Percentiles rank a stretch among this genome's conserved stretches.
These are phyloP conservation scores for Coleophoma eucalyptorum DNA, from an alignment of 2,329 filamentous ascomycete genomes.

Conservation along the genomic window DNA sequence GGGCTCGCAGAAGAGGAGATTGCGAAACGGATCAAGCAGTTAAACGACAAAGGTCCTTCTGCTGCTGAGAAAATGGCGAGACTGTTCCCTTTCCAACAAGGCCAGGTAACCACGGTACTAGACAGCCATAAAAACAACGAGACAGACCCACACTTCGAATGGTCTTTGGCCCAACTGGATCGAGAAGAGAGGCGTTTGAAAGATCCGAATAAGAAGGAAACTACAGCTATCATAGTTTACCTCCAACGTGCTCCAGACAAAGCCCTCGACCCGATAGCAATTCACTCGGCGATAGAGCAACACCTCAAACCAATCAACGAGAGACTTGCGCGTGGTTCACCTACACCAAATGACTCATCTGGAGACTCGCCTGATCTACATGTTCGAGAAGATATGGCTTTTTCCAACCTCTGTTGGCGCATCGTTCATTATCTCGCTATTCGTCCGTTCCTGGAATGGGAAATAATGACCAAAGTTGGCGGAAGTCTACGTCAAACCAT, in stretches of 20 bases:
- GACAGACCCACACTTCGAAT: slow-evolving; percentile 19
- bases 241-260: slow-evolving; percentile 15
- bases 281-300: slow-evolving; percentile 15
- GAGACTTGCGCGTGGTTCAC: no score
- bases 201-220: slow-evolving; percentile 15
- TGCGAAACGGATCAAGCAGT: slow-evolving; percentile 18
- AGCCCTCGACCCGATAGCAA: slow-evolving; percentile 11
- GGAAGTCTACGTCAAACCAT: no score
- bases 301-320: no score
- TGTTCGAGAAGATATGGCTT: no score
- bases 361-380: no score
- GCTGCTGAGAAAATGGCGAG: slow-evolving; percentile 22
- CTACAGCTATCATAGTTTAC: slow-evolving; percentile 20
- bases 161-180: slow-evolving; percentile 24
- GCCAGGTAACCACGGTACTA: slow-evolving; percentile 22
- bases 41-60: slow-evolving; percentile 15
- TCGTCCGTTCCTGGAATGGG: no score
- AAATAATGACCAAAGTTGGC: no score
- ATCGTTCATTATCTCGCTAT: no score
- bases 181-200: slow-evolving; percentile 8
- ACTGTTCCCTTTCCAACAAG: slow-evolving; percentile 19
- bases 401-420: no score
- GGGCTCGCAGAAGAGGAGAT: slow-evolving; percentile 21
- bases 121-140: slow-evolving; percentile 20
- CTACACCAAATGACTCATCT: no score